These are phyloP conservation scores for Stagonosporopsis rhizophila DNA, from an alignment of 2,329 filamentous ascomycete species.

Conservation along the genomic window DNA sequence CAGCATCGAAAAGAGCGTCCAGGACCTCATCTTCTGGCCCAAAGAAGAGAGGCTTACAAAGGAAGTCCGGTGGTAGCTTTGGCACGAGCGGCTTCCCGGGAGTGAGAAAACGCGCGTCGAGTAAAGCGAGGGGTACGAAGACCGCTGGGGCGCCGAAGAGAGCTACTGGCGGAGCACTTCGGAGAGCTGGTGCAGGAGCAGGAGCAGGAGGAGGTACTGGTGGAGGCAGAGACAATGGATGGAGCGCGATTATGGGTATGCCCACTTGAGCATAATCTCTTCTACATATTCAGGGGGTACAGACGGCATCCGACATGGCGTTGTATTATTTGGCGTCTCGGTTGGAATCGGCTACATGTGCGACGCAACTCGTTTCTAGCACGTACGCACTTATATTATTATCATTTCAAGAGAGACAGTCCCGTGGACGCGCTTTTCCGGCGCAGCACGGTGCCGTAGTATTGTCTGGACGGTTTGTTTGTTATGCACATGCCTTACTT, in stretches of 20 bases:
- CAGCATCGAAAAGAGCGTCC: conserved; percentile 24
- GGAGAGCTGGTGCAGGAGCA: conserved; percentile 13
- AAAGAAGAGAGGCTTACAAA: conserved; percentile 26
- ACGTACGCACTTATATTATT: not conserved
- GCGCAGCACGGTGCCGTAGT: not conserved
- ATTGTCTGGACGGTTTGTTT: not conserved
- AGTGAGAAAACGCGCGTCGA: conserved; percentile 28
- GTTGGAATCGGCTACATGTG: not conserved
- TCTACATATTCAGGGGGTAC: not conserved
- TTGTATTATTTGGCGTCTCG: conserved; percentile 6
- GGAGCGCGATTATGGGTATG: conserved; percentile 36
- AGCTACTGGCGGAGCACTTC: conserved; percentile 18
- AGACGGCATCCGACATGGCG: not conserved
- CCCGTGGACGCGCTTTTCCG: not conserved
- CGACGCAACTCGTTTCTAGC: not conserved
- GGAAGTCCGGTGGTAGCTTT: conserved; percentile 30
- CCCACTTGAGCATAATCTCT: conserved; percentile 26
- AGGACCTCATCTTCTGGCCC: conserved; percentile 22
- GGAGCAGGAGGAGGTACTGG: not conserved
- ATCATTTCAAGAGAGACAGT: not conserved
- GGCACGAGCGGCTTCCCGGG: conserved; percentile 21
- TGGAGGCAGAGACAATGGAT: conserved; percentile 19
- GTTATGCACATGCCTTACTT: not conserved
- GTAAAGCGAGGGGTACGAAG: conserved; percentile 21
- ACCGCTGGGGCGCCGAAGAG: conserved; percentile 17